Base-by-base conservation (phyloP, 345 rosid genomes). In the Citrus cavaleriei region DNA sequence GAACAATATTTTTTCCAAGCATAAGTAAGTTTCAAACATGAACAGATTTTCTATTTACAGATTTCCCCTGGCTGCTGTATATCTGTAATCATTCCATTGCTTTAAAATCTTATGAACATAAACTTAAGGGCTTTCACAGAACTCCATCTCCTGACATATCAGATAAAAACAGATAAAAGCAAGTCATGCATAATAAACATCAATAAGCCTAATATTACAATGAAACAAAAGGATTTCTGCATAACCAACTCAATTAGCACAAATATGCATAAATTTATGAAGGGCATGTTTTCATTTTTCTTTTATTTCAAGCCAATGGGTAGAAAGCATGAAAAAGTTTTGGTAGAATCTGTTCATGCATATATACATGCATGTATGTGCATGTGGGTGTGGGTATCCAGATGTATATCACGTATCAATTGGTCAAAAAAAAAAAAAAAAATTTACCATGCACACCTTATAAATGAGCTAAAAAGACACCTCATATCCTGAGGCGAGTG, bases 61-160 rank as follows among this genome's bases (percentile, higher is more conserved):
- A 80, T 49, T 57, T 66, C 51, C 55, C 76, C 59, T 4, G 58
- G 64, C 63, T 5, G 58, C 77, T 73, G 74, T 63, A 71, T 28
- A 67, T 75, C 27, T 83, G 61, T 79, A 62, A 51, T 22, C 70
- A 54, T 75, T 65, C 70, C 82, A 54, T 77, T 22, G 63, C 81
- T 59, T 71, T 68, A 55, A 70, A 70, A 57, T 55, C 38, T 10
- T 42, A 60, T 27, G 59, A 32, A 75, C 63, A 81, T 30, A 75
- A 65, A 65, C 70, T 84, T 30, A 82, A 68, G 86, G 86, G 77
- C 84, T 86, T 77, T 86, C 89, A 60, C 86, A 86, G 78, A 87
- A 87, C 82, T 87, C 89, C 86, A 87, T 87, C 75, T 84, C 89
- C 89, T 87, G 83, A 73, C 65, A 81, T 63, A 64, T 34, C 46